Base-by-base conservation (phyloP, 768 basidiomycete genomes). In the Cystobasidium ongulense region DNA sequence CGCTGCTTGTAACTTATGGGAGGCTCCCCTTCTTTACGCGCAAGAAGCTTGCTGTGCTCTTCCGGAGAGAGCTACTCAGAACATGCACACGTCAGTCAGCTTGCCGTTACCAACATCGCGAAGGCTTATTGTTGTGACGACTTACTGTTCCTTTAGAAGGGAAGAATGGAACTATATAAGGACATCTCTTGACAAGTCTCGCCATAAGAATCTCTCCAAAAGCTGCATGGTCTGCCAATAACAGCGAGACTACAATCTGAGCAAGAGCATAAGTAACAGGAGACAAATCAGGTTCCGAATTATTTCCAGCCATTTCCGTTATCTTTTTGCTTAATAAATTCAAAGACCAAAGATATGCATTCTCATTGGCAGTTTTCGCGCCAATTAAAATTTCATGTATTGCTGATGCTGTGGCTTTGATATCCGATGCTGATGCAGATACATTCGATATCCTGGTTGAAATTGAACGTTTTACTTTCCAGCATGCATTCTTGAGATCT, bases 381-480 rank as follows among this genome's bases (percentile, higher is more conserved):
- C 84, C 81, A 29, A 77, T 74, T 53, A 86, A 76, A 33, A 85
- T 79, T n/a, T 82, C 81, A 52, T 84, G 76, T 27, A 87, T 81
- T 75, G 85, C 83, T 65, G 77, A 75, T 1, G 84, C 81, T 84
- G 92, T 89, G 29, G 85, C 85, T 41, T 82, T 68, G 67, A 91
- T 90, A 13, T 86, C 84, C 7, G 82, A 78, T 0, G 81, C 73
- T 72, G 91, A 89, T 75, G 89, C 88, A 4, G 90, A 92, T 29
- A 95, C 81, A 80, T 93, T 92, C 8, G 91, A 91, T 59, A 95
- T 87, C 81, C 89, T 92, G 33, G 90, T 90, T 1, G 87, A 91
- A 62, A 95, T 90, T 78, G 88, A 85, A 54, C 92, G 86, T 29
- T 92, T 87, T 63, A 85, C 83, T 63, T 84, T 85, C 64, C 84